phyloP scores from a whole-genome alignment of 179 eudicot species.

The Spergularia azorica region DNA sequence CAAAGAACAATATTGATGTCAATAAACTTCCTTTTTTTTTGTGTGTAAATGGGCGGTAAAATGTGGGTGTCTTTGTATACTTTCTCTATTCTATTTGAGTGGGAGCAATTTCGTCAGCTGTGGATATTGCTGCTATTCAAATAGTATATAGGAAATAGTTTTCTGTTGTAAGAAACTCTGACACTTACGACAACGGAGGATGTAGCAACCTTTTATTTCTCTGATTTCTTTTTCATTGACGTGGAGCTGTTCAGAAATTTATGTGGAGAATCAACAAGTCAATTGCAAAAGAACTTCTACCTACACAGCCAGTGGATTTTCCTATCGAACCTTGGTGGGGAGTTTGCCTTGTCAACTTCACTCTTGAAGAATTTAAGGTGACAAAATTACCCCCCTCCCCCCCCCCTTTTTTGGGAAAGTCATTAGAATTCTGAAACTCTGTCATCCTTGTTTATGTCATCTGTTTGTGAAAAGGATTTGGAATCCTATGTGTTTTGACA shows the following conservation, averaged over 20 bases:
- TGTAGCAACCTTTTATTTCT: constrained; percentile 12
- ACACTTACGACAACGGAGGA: neutral
- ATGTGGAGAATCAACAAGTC: constrained; percentile 99
- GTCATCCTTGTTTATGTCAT: neutral
- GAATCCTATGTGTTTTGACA: neutral
- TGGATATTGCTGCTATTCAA: neutral
- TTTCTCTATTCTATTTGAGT: neutral
- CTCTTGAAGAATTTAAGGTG: constrained; percentile 98
- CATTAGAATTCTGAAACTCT: neutral
- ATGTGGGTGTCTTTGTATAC: neutral
- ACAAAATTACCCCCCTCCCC: constrained; percentile 9
- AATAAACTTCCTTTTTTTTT: neutral
- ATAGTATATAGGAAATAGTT: neutral
- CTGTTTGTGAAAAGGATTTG: neutral
- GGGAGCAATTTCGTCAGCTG: constrained; percentile 1
- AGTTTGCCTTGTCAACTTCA: constrained; percentile 95
- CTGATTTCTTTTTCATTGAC: constrained; percentile 30
- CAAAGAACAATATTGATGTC: neutral
- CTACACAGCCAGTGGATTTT: constrained; percentile 86
- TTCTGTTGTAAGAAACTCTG: neutral
- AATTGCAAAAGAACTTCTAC: constrained; percentile 92
- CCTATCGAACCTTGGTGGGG: constrained; percentile 99
- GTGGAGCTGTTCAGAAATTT: constrained; percentile 79
- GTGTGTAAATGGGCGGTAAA: neutral
- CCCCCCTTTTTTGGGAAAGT: neutral